Base-by-base conservation (phyloP, 2,329 filamentous ascomycete genomes). In the Pseudogymnoascus sp. region DNA sequence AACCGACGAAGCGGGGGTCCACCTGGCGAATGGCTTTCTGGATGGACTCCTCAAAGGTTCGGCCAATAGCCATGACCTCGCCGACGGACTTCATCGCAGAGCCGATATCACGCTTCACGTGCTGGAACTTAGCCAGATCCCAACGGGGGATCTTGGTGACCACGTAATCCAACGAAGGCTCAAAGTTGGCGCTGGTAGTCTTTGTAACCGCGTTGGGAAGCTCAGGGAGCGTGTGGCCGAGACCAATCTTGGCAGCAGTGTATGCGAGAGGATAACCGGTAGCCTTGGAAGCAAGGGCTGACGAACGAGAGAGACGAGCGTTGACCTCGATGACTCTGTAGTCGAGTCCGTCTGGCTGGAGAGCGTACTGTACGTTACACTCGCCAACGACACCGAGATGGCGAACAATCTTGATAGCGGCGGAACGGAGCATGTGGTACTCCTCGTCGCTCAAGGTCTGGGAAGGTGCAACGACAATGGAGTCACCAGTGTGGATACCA, bases 301-400 rank as follows among this genome's bases (percentile, higher is more conserved):
- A 99, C 53, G 95, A 99, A 72, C 95, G 90, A 73, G 95, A 97
- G 61, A 99, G 87, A 87, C 95, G 93, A 70, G 95, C 95, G 76
- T 99, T 99, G 78, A 99, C 93, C 78, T 99, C 95, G 72, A 99
- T 99, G 67, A 99, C 93, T 75, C 95, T 87, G 82, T 97, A 99
- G 80, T 99, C 95, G 65, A 97, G 87, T 64, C 93, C 93, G 78
- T 97, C 93, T 14, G 95, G 95, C 77, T 97, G 92, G 67, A 99
- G 85, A 67, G 93, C 93, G 76, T 99, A 99, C 78, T 97, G 93
- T 35, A 97, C 93, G 76, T 99, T 99, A 79, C 95, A 99, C 80
- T 99, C 95, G 76, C 95, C 95, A 59, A 97, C 93, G 61, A 99
- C 95, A 69, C 93, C 93, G 68, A 99, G 83, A 77, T 99, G 95